Base-by-base conservation (phyloP, 257 asterid species). In the Cynanchum wilfordii region DNA sequence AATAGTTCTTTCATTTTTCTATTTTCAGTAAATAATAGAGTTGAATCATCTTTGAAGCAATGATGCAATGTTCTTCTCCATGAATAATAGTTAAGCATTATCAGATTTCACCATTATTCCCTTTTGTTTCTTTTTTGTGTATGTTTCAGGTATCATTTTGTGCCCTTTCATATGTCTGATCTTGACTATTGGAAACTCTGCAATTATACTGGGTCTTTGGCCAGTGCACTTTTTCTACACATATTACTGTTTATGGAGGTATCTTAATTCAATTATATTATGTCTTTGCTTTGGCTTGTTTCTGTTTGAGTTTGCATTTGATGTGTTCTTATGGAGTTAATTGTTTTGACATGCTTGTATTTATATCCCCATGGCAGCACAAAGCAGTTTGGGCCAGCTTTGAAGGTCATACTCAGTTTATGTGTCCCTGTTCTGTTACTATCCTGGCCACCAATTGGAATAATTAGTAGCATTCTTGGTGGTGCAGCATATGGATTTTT, bases 401-500 rank as follows among this genome's bases (percentile, higher is more conserved):
- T 94, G 86, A 94, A 94, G 87, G 68, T 85, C 73, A 69, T 91
- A 33, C 80, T 88, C 38, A 81, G 88, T 82, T 30, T 84, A 73
- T 83, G 83, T 52, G 69, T 85, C 69, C 84, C 85, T 15, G 68
- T 66, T 70, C 66, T 88, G 51, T 75, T 80, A 74, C 73, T 87
- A 70, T 63, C 86, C 29, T 92, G 98, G 96, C 89, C 76, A 7
- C 87, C 87, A 15, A 52, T 88, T 70, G 96, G 90, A 63, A 79
- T 92, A 19, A 68, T 77, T 7, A 73, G 89, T 66, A 79, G 88
- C 69, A 66, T 87, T 60, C 22, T 91, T 29, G 91, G 89, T 5
- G 97, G 97, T 27, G 91, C 93, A 9, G 93, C 87, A 25, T 92
- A 92, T 81, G 99, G 96, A 78, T 77, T 87, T 50, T 90, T 95